Conservation (phyloP, 139 green algal genomes). For the Chlorella sp. region DNA sequence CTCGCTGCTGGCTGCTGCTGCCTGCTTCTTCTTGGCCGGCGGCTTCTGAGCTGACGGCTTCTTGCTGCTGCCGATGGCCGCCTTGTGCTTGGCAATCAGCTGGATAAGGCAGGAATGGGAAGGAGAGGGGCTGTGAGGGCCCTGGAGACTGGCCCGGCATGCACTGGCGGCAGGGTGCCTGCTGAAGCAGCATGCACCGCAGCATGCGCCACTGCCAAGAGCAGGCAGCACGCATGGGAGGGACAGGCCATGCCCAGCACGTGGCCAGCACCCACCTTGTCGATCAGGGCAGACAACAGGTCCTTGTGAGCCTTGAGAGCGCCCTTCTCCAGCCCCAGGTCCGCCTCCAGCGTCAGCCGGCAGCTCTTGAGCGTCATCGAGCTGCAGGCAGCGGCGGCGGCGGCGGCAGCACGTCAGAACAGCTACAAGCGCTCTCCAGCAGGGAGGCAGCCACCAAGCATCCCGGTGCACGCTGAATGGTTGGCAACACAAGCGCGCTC, state of each 20-base stretch:
- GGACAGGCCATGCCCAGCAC: background rate
- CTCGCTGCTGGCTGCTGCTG: background rate
- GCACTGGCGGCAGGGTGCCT: background rate
- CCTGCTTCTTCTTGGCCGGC: background rate
- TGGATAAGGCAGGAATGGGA: background rate
- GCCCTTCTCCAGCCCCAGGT: slow-evolving; percentile 41
- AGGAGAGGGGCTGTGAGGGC: background rate
- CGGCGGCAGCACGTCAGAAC: background rate
- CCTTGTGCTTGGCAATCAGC: background rate
- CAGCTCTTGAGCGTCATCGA: slow-evolving; percentile 32
- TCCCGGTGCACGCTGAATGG: background rate
- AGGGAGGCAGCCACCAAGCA: background rate
- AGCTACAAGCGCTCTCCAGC: no score
- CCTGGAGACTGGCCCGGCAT: no score
- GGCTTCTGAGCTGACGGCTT: background rate
- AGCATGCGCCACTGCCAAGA: no score
- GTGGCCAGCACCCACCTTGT: slow-evolving; percentile 26
- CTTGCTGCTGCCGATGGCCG: background rate
- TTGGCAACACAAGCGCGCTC: background rate
- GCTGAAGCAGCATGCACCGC: background rate
- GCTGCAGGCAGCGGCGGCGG: background rate
- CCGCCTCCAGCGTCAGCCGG: slow-evolving; percentile 24
- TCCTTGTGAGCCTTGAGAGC: slow-evolving; percentile 47
- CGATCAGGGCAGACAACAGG: slow-evolving; percentile 30
- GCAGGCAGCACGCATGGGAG: background rate